Percentiles rank a stretch among this genome's conserved stretches.
Evolutionary conservation across 768 basidiomycete genomes (phyloP).

Genomic region (Zangia roseola): DNA sequence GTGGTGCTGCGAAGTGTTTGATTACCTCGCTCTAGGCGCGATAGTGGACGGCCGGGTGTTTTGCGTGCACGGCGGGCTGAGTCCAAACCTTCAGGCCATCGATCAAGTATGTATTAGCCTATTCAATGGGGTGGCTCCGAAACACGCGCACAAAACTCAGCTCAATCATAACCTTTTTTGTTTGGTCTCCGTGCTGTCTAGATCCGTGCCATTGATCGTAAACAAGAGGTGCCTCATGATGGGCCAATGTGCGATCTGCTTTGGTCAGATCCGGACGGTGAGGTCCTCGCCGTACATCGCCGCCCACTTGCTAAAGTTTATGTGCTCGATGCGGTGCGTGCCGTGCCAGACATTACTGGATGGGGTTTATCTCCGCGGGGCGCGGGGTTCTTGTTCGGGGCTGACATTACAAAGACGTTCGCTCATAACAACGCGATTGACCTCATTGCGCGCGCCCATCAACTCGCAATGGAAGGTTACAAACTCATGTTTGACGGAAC

Average conservation of each 20-base stretch:
- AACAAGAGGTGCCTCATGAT: conserved; percentile 98
- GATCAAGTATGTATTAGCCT: conserved; percentile 68
- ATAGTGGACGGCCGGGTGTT: conserved; percentile 97
- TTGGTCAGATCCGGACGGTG: conserved; percentile 99
- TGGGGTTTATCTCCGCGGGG: conserved; percentile 99
- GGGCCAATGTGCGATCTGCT: conserved; percentile 98
- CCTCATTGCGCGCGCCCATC: conserved; percentile 95
- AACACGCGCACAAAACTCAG: conserved; percentile 10
- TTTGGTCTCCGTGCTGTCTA: conserved; percentile 30
- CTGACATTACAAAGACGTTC: conserved; percentile 87
- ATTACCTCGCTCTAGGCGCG: conserved; percentile 91
- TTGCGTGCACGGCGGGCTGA: conserved; percentile 95
- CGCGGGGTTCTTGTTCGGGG: conserved; percentile 93
- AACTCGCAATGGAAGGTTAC: conserved; percentile 96
- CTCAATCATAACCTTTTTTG: conserved; percentile 24
- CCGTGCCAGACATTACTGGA: conserved; percentile 70
- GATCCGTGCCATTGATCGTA: conserved; percentile 94
- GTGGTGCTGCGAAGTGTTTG: conserved; percentile 98
- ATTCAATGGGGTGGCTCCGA: conserved; percentile 16
- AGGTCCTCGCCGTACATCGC: conserved; percentile 12
- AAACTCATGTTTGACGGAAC: conserved; percentile 95
- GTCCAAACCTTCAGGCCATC: conserved; percentile 80
- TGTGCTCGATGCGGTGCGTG: conserved; percentile 15
- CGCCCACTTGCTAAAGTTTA: conserved; percentile 18
- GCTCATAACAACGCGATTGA: conserved; percentile 90